Conservation (phyloP, 1,139 yeast genomes). For the Diutina pseudorugosa region DNA sequence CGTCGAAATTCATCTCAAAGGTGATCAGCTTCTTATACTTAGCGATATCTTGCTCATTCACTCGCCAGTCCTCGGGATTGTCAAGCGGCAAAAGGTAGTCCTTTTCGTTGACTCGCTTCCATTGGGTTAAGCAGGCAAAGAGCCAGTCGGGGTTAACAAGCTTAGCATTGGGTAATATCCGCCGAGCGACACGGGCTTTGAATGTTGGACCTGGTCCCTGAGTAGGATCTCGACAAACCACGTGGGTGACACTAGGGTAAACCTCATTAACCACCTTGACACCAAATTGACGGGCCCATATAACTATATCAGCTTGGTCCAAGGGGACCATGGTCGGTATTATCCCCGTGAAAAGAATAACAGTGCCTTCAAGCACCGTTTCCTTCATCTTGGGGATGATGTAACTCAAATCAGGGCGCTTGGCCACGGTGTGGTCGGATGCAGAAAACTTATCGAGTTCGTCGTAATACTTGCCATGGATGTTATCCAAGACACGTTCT, state of each 20-base stretch:
- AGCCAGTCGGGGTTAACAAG: conserved; percentile 92
- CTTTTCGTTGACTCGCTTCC: conserved; percentile 61
- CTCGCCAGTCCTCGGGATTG: conserved; percentile 29
- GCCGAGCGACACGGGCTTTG: conserved; percentile 66
- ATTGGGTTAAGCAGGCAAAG: conserved; percentile 68
- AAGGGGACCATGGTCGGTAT: conserved; percentile 68
- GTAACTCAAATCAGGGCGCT: conserved; percentile 45
- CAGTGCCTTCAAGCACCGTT: conserved; percentile 53
- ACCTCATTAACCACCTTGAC: conserved; percentile 73
- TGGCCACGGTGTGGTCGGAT: conserved; percentile 10
- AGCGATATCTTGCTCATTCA: conserved; percentile 30
- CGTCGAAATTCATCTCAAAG: conserved; percentile 22
- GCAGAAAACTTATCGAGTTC: conserved; percentile 16
- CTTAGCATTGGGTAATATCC: conserved; percentile 53
- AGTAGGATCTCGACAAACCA: conserved; percentile 58
- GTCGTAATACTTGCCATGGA: conserved; percentile 56
- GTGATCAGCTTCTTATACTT: conserved; percentile 23
- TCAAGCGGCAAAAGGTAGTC: conserved; percentile 36
- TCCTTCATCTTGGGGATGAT: conserved; percentile 67
- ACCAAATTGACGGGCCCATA: conserved; percentile 89
- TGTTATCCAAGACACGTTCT: conserved; percentile 46
- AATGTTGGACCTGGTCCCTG: conserved; percentile 30
- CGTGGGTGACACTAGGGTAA: conserved; percentile 67
- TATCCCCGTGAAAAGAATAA: conserved; percentile 74
- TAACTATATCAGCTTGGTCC: conserved; percentile 70